A percentile compares a stretch with the other conserved stretches of the same genome.
phyloP scores from a whole-genome alignment of 176 grass and related monocot species.

The Thalia dealbata region DNA sequence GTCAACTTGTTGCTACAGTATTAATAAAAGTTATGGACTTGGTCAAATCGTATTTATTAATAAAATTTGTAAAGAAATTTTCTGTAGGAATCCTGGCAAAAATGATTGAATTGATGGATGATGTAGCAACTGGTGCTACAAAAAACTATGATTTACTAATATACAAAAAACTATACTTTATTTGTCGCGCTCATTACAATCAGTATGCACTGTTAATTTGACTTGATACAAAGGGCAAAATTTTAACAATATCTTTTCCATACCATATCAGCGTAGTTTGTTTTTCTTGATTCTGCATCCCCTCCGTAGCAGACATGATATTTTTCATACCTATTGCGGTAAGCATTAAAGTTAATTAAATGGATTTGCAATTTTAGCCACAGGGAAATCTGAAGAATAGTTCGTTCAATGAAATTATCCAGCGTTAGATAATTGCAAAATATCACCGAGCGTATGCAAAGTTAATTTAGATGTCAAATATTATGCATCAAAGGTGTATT shows the following conservation, averaged over 20 bases:
- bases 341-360: background rate
- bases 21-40: too few relatives aligned
- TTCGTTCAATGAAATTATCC: background rate
- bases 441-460: background rate
- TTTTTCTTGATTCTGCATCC: conserved; percentile 82
- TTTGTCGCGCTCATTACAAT: too few relatives aligned
- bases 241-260: background rate
- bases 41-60: too few relatives aligned
- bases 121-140: background rate
- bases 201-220: background rate
- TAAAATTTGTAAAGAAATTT: background rate
- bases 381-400: background rate
- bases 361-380: background rate
- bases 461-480: background rate
- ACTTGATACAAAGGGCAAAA: background rate
- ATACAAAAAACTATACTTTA: background rate
- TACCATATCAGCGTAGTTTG: conserved; percentile 95
- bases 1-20: too few relatives aligned
- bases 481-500: background rate
- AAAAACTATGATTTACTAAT: background rate
- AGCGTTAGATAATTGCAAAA: background rate
- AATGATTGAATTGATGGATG: background rate
- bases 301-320: conserved; percentile 88
- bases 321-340: conserved; percentile 73
- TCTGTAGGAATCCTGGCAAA: background rate